Percentiles rank a stretch among this genome's conserved stretches.
Conservation (phyloP, 306 rosid genomes). For the Rosa chinensis region DNA sequence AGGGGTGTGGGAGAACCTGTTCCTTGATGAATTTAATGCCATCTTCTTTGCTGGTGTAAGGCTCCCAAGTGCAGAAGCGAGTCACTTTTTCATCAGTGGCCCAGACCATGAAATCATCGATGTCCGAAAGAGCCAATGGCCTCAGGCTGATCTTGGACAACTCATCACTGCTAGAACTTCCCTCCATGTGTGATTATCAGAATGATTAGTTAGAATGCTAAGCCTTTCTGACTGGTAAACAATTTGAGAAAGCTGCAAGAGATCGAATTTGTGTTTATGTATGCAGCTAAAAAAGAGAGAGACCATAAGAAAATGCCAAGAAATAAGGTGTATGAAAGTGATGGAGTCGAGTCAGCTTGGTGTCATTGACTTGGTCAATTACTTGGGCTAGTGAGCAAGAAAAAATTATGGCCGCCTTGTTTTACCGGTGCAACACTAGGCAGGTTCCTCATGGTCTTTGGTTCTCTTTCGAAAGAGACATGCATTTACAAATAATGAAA, state of each 20-base stretch:
- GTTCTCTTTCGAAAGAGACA: background rate
- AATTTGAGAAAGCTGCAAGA: too few relatives aligned
- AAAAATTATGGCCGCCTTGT: background rate
- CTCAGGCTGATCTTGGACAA: slow-evolving; percentile 35
- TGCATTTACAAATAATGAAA: background rate
- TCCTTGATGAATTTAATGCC: slow-evolving; percentile 27
- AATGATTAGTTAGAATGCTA: background rate
- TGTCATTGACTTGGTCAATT: background rate
- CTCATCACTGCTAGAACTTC: background rate
- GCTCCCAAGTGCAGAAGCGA: slow-evolving; percentile 39
- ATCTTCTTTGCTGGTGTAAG: slow-evolving; percentile 35
- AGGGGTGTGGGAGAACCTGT: slow-evolving; percentile 23
- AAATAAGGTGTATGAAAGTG: background rate
- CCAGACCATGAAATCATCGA: slow-evolving; percentile 58
- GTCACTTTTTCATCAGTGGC: slow-evolving; percentile 35
- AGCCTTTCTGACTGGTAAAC: background rate
- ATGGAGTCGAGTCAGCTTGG: background rate
- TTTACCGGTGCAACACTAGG: background rate
- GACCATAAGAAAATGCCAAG: background rate
- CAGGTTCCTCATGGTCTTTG: background rate
- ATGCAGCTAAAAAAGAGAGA: background rate
- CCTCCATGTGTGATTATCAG: background rate
- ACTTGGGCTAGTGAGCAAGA: slow-evolving; percentile 30
- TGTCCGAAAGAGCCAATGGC: slow-evolving; percentile 36
- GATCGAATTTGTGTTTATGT: background rate